Evolutionary conservation across 345 rosid species (phyloP).

Genomic region (Salix viminalis): DNA sequence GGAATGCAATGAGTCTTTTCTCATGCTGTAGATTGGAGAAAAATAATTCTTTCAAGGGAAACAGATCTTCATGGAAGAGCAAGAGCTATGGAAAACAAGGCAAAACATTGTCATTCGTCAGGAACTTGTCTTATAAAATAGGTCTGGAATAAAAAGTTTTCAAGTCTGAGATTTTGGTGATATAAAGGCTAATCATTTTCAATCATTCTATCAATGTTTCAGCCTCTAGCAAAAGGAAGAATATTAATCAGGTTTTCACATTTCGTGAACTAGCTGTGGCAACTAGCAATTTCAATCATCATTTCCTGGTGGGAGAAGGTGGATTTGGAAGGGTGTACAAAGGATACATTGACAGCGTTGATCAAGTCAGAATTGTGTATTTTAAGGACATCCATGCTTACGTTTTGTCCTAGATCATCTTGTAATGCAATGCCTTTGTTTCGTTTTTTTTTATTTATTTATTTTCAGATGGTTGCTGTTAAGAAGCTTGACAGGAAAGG

Average conservation of each 20-base stretch:
- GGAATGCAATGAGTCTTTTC: constrained; percentile 5
- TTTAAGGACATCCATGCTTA: neutral
- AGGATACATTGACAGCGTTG: constrained; percentile 38
- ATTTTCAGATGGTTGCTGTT: constrained; percentile 51
- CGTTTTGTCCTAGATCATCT: neutral
- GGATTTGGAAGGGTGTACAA: constrained; percentile 63
- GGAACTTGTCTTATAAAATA: neutral
- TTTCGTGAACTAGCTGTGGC: constrained; percentile 48
- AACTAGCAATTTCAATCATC: constrained; percentile 47
- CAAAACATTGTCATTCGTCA: constrained; percentile 7
- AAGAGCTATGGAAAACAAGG: neutral
- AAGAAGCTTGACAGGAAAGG: constrained; percentile 63
- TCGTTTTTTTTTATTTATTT: neutral
- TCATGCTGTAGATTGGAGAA: constrained; percentile 4
- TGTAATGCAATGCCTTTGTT: neutral
- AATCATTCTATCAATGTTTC: neutral
- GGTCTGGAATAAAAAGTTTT: neutral
- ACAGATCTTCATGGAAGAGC: neutral
- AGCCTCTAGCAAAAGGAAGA: constrained; percentile 42
- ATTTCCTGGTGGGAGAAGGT: constrained; percentile 56
- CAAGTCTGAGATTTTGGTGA: neutral
- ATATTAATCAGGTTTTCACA: constrained; percentile 27
- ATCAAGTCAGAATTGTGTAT: neutral
- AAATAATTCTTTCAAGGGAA: neutral
- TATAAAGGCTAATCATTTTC: neutral